Evolutionary conservation across 1,284 basidiomycete genomes (phyloP), one percentile per base, ranked within the genome.

Genomic region (Meripilus lineatus): DNA sequence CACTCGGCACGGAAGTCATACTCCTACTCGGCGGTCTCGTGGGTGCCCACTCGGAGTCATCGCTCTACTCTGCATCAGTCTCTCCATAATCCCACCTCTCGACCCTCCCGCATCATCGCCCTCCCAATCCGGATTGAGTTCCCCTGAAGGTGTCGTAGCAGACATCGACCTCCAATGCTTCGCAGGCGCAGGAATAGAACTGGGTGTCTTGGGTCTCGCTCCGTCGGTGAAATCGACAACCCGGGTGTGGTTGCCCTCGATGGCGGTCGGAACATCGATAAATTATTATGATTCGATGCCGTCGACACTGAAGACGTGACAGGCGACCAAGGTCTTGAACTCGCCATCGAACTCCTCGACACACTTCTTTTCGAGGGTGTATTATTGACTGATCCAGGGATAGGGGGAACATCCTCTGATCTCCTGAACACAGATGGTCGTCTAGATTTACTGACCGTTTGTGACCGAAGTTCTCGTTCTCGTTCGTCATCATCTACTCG

Each of bases 321-420:
- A 23, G 84, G 87, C 10, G 86, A 86, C 83, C 84, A 89, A 26
- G 86, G 86, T 36, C 86, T 69, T 5, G 84, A 87, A 34, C 85
- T 87, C 14, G 80, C 73, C 72, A 87, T 80, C 14, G 85, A 89
- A 37, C 77, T 77, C 39, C 86, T 73, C 22, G 85, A 88, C 23
- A 79, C 53, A 62, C 85, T 88, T 48, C 81, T 71, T 47, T 72
- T 71, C 50, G 77, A 74, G 10, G 72, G 69, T 20, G 57, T 53
- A 24, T n/a, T n/a, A n/a, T n/a, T n/a, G n/a, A 45, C 38, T 15
- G 69, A 48, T 25, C 63, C 59, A 25, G 71, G 77, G 36, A 74
- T 67, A 33, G 74, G 69, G 22, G 78, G 72, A 41, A 71, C 58
- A 51, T 74, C 70, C 8, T 65, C 62, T 7, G 55, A 56, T 14